Evolutionary conservation across 306 rosid genomes (phyloP), one percentile per base, ranked within the genome.

Genomic region (Gleditsia sinensis): DNA sequence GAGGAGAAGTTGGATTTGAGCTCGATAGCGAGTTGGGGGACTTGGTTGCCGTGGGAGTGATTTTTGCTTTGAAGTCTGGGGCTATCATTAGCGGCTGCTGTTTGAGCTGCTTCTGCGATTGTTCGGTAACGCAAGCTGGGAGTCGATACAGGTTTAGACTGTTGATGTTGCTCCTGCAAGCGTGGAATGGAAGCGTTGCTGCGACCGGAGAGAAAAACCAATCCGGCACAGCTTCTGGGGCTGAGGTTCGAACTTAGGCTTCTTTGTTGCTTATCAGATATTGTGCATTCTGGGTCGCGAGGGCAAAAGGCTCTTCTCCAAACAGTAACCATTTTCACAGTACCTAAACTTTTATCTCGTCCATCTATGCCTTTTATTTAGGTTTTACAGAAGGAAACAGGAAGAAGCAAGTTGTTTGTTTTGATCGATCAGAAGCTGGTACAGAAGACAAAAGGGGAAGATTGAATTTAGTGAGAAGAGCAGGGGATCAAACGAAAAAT

Each of bases 221-320:
- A 69, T 3, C 89, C 53, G 23, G 79, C 65, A 48, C 88, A 72
- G 77, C 83, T 83, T 73, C 84, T 83, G 3, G 91, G 85, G 51
- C 87, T 83, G 3, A 90, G 84, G 56, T 85, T 88, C 2, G 83
- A 78, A 36, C 79, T 86, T 0, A 82, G 66, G 49, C 80, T 83
- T 25, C 58, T 67, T 50, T 74, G 76, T 40, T 82, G 77, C 59
- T 84, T 83, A 19, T 84, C 90, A 0, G 90, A 45, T 11, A 46
- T 17, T 60, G 6, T 69, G 20, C 80, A 62, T 12, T 83, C 83
- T 39, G 81, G 72, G 72, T 87, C 87, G 43, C 88, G 77, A 39
- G 86, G 79, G 83, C 94, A 89, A 54, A 89, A 89, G 17, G 88
- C 89, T 77, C 89, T 82, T 65, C 88, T 83, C 94, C 94, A 89